Base-by-base conservation (phyloP, 371 early-diverging fungal species). In the Mucor irregularis region DNA sequence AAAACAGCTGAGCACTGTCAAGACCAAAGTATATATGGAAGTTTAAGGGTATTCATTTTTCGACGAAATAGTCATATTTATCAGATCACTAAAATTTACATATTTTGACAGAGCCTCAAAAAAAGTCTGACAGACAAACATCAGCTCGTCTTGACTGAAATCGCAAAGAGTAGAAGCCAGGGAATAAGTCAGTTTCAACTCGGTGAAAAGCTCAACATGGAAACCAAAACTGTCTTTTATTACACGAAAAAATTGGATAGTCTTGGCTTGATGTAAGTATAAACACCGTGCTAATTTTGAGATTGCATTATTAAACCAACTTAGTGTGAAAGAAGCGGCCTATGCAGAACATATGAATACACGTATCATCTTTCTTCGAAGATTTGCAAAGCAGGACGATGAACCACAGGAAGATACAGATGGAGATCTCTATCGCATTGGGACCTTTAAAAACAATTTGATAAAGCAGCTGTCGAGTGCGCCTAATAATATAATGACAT, bases 201-300 rank as follows among this genome's bases (percentile, higher is more conserved):
- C 28, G 47, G 40, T 1, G 39, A 51, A 35, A 9, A 19, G 3
- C 28, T 62, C 1, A 14, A 28, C 2, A 37, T 51, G 56, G 57
- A 62, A 25, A 10, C 46, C 8, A 50, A 52, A 21, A 22, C 45
- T 13, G 28, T 47, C 2, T 56, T 40, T 42, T 45, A 56, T 35
- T 56, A 62, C 26, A 3, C 52, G 10, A 56, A 56, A 42, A 62
- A 40, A n/a, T 35, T 62, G 16, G 48, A 59, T 24, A 25, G 39
- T 22, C 34, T 52, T 25, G 53, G 52, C n/a, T n/a, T 58, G 21
- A 47, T 59, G 59, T 59, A 59, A 53, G 22, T 16, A 16, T 14
- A 22, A 24, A 10, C 0, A 14, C 28, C 4, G 5, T 2, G 8
- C 14, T 25, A 26, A 26, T 14, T 4, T 14, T 31, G 31, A 37